These are phyloP conservation scores for Saitozyma sp. DNA, from an alignment of 768 basidiomycete species.

Conservation along the genomic window DNA sequence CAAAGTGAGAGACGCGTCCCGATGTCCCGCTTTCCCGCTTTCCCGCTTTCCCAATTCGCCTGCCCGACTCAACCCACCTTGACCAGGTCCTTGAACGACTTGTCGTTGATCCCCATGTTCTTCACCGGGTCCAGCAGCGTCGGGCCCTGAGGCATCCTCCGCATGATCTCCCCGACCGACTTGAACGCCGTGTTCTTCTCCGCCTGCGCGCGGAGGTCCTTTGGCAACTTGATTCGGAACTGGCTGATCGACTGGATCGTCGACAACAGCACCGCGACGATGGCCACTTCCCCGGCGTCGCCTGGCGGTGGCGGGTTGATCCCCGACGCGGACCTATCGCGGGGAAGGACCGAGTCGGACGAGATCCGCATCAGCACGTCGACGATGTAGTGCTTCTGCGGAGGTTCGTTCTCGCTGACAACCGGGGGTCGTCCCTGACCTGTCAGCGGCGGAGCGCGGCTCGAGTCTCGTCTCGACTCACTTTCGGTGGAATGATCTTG, in stretches of 20 bases:
- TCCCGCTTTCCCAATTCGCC: background rate
- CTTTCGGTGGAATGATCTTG: constrained; percentile 79
- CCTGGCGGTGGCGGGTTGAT: constrained; percentile 72
- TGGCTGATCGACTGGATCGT: constrained; percentile 84
- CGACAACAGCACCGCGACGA: constrained; percentile 83
- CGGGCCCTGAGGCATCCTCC: constrained; percentile 83
- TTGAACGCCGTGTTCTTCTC: constrained; percentile 85
- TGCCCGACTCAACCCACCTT: constrained; percentile 58
- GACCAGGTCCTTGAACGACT: constrained; percentile 82
- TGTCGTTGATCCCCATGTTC: constrained; percentile 95
- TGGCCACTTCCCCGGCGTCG: constrained; percentile 75
- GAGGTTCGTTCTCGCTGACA: constrained; percentile 61
- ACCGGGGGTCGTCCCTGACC: constrained; percentile 55
- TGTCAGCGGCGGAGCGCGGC: background rate
- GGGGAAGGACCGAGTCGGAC: constrained; percentile 64
- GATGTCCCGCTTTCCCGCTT: background rate
- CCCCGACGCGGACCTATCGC: constrained; percentile 59
- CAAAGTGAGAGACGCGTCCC: background rate
- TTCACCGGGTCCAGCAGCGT: constrained; percentile 83
- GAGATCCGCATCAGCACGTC: constrained; percentile 87
- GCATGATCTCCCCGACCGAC: constrained; percentile 84
- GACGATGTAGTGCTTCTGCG: constrained; percentile 88
- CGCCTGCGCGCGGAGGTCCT: constrained; percentile 75
- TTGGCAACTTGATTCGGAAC: constrained; percentile 82
- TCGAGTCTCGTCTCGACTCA: constrained; percentile 42